These are phyloP conservation scores for Camellia oleifera DNA, from an alignment of 179 eudicot species.

Conservation along the genomic window DNA sequence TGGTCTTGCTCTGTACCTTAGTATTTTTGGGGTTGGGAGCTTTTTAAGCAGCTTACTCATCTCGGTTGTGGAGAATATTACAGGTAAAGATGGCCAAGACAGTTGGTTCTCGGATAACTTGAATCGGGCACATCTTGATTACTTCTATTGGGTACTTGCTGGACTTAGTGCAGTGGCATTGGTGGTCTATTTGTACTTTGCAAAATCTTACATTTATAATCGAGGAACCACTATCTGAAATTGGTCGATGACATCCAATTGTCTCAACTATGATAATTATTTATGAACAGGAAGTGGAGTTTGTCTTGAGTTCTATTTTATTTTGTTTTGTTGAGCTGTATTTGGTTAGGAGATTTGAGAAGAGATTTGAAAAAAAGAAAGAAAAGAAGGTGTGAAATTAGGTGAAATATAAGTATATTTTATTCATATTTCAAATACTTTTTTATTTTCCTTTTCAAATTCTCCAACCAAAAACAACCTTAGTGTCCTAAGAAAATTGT, in stretches of 20 bases:
- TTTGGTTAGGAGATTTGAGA: too few species aligned
- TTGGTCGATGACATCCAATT: background rate
- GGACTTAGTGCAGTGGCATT: conserved; percentile 43
- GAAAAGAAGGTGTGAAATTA: too few species aligned
- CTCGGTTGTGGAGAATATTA: conserved; percentile 40
- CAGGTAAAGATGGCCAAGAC: conserved; percentile 31
- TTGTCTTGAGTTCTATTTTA: background rate
- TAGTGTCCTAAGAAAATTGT: too few species aligned
- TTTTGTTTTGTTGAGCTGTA: too few species aligned
- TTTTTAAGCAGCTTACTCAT: conserved; percentile 59
- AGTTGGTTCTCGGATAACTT: conserved; percentile 69
- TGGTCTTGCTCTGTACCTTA: conserved; percentile 56
- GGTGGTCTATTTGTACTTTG: conserved; percentile 33
- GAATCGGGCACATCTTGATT: conserved; percentile 68
- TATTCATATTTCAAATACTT: too few species aligned
- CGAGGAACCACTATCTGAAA: conserved; percentile 13
- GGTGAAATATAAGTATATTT: too few species aligned
- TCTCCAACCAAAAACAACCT: too few species aligned
- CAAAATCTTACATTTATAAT: conserved; percentile 53
- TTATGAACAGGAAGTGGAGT: background rate
- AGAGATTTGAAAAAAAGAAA: too few species aligned
- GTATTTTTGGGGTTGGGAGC: conserved; percentile 60
- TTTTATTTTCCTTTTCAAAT: too few species aligned
- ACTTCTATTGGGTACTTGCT: conserved; percentile 70
- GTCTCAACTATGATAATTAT: background rate